Conservation (phyloP, 1,284 basidiomycete species). For the Leccinum subfulvum region DNA sequence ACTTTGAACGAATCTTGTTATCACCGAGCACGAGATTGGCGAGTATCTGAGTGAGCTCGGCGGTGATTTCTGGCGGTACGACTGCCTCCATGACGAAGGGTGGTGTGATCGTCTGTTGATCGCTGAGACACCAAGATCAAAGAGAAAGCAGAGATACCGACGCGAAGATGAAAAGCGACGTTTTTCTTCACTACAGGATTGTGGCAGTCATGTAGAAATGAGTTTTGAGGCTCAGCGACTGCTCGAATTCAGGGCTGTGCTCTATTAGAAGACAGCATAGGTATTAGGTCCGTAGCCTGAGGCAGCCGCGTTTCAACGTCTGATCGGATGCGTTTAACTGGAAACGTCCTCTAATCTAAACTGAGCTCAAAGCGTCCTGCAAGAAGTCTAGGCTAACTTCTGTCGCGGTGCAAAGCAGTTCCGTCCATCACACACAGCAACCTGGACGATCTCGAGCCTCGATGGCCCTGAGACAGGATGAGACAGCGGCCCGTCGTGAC, state of each 20-base stretch:
- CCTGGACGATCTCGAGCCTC: not conserved
- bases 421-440: slow-evolving; percentile 4
- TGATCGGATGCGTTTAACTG: not conserved
- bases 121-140: not conserved
- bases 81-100: slow-evolving; percentile 41
- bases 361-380: not conserved
- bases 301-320: not conserved
- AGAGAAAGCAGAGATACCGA: not conserved
- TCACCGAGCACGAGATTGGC: slow-evolving; percentile 79
- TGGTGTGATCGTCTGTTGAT: slow-evolving; percentile 2
- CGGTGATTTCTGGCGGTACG: slow-evolving; percentile 62
- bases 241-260: not conserved
- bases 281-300: not conserved
- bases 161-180: not conserved
- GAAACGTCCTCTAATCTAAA: not conserved
- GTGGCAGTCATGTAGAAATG: not conserved
- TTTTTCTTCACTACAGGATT: not conserved
- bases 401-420: not conserved
- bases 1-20: slow-evolving; percentile 70
- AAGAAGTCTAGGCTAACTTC: not conserved
- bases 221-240: not conserved
- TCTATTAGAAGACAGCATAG: not conserved
- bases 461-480: not conserved
- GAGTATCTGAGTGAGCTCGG: slow-evolving; percentile 75
- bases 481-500: not conserved